Conservation (phyloP, 1,139 yeast species). For the Candida freyschussii region DNA sequence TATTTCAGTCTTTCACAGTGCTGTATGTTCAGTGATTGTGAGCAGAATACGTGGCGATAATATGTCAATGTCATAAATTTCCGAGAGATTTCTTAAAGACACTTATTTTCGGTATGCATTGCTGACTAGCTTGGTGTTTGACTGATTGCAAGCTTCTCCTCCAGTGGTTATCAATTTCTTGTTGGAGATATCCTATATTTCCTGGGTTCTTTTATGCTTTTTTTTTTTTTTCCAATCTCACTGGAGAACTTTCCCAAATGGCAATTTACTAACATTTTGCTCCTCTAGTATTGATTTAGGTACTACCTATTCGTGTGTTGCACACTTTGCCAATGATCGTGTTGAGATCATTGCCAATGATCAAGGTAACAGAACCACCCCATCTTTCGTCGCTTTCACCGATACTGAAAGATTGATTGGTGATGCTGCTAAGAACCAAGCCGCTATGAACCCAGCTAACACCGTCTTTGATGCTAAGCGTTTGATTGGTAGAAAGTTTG, state of each 20-base stretch:
- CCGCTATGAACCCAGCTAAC: conserved; percentile 96
- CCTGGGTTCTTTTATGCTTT: not conserved
- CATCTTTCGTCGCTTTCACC: conserved; percentile 97
- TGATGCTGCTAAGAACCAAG: conserved; percentile 99
- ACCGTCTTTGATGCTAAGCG: conserved; percentile 99
- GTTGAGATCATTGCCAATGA: conserved; percentile 94
- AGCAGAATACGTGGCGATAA: no score
- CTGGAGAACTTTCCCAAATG: not conserved
- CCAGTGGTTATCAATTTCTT: no score
- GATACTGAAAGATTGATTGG: conserved; percentile 97
- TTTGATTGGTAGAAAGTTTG: conserved; percentile 93
- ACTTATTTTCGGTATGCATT: no score
- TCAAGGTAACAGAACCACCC: conserved; percentile 99
- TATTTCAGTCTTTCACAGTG: no score
- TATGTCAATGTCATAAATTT: no score
- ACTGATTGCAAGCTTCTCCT: no score
- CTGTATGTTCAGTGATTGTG: no score
- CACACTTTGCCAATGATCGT: conserved; percentile 83
- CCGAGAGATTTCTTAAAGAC: no score
- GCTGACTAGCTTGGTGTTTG: no score
- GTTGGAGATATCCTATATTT: no score
- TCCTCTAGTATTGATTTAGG: conserved; percentile 74
- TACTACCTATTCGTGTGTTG: conserved; percentile 98
- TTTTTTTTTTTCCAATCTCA: not conserved
- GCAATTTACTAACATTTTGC: conserved; percentile 1